Evolutionary conservation across 1,284 basidiomycete genomes (phyloP).

Genomic region (Cerioporus squamosus): DNA sequence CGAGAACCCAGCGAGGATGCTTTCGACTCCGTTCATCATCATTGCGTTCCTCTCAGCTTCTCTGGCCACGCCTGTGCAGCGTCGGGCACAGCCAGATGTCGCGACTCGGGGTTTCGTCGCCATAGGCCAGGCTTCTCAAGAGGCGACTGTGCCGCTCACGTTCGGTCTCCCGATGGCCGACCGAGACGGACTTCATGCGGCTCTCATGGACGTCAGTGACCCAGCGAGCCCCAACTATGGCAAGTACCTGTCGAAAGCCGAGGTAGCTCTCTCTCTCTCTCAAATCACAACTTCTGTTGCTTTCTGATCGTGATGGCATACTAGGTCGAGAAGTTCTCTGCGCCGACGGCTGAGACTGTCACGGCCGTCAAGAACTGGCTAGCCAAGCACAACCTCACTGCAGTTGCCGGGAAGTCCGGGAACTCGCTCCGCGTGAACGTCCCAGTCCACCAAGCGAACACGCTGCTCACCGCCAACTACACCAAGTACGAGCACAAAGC

Average conservation of each 20-base stretch:
- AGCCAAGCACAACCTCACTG: constrained; percentile 34
- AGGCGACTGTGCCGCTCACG: too few species aligned
- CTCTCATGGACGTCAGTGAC: constrained; percentile 32
- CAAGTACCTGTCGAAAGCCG: constrained; percentile 10
- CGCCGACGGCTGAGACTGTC: constrained; percentile 36
- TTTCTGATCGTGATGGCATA: background rate
- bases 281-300: constrained; percentile 15
- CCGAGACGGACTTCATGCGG: constrained; percentile 35
- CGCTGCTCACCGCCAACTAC: constrained; percentile 40
- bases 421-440: constrained; percentile 18
- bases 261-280: constrained; percentile 22
- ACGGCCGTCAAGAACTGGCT: constrained; percentile 41
- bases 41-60: too few species aligned
- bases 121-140: too few species aligned
- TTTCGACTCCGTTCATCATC: too few species aligned
- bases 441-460: constrained; percentile 37
- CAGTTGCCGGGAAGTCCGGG: constrained; percentile 19
- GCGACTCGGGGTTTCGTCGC: too few species aligned
- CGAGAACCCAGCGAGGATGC: too few species aligned
- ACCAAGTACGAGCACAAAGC: constrained; percentile 37
- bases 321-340: constrained; percentile 38
- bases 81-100: too few species aligned
- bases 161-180: constrained; percentile 13
- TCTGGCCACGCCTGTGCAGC: too few species aligned
- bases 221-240: constrained; percentile 13